Evolutionary conservation across 164 flowering plant genomes (phyloP).

Genomic region (Dillenia turbinata): DNA sequence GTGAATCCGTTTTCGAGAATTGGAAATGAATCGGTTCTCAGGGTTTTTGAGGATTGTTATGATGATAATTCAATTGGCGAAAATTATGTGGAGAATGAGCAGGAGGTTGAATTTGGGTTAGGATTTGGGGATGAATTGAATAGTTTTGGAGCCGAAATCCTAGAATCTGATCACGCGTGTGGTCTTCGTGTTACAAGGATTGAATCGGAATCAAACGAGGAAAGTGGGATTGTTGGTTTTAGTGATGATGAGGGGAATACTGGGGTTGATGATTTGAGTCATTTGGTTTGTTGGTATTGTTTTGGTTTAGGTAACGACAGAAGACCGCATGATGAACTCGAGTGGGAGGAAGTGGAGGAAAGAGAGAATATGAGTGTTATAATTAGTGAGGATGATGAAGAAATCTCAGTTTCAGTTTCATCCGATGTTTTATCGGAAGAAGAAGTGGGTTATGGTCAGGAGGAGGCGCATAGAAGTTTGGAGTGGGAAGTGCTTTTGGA

Average conservation of each 20-base stretch:
- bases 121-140: constrained; percentile 8
- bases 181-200: constrained; percentile 17
- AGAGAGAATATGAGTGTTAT: constrained; percentile 13
- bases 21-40: no score
- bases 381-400: constrained; percentile 1
- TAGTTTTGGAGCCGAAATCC: no score
- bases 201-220: constrained; percentile 16
- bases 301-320: constrained; percentile 10
- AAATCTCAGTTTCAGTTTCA: constrained; percentile 9
- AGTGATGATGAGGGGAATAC: constrained; percentile 5
- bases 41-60: no score
- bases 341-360: constrained; percentile 21
- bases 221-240: constrained; percentile 5
- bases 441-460: constrained; percentile 8
- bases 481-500: constrained; percentile 49
- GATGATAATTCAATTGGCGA: no score
- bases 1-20: not conserved
- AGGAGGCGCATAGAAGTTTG: constrained; percentile 10
- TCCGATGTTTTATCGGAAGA: constrained; percentile 18
- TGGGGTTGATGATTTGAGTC: constrained; percentile 10
- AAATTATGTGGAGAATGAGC: constrained; percentile 1
- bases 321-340: constrained; percentile 11
- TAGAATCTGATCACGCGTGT: no score
- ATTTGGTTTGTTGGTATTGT: constrained; percentile 13
- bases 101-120: constrained; percentile 10